Evolutionary conservation across 1,139 yeast genomes (phyloP).

Genomic region (Pichia sp.): DNA sequence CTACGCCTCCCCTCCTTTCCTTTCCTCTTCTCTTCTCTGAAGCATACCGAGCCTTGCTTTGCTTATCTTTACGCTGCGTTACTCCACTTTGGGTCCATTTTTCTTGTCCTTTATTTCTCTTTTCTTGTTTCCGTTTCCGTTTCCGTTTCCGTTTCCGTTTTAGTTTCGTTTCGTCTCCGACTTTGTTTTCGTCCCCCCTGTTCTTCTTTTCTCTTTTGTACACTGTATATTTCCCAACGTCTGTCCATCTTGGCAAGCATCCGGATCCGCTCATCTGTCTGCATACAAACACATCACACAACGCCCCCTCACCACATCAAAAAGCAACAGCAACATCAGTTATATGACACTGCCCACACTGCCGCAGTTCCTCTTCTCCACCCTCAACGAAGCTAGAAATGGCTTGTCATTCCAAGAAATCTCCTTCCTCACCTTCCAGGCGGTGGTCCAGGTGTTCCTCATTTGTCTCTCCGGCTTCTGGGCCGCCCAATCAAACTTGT

Average conservation of each 20-base stretch:
- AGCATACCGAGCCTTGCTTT: not conserved
- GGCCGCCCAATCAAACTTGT: slow-evolving; percentile 58
- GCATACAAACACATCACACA: no score
- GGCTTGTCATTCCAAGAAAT: slow-evolving; percentile 37
- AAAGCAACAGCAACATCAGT: no score
- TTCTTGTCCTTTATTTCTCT: no score
- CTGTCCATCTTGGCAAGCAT: not conserved
- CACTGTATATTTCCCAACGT: not conserved
- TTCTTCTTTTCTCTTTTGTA: not conserved
- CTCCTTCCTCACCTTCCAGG: slow-evolving; percentile 66
- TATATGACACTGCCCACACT: slow-evolving; percentile 5
- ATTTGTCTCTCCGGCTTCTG: slow-evolving; percentile 68
- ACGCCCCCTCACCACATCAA: no score
- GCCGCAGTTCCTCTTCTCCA: slow-evolving; percentile 5
- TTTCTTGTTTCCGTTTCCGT: no score
- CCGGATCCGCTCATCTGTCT: not conserved
- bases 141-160: not conserved
- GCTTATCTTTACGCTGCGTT: not conserved
- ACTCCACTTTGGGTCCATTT: not conserved
- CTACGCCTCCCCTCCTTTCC: no score
- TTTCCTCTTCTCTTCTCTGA: not conserved
- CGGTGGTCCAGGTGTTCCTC: slow-evolving; percentile 71
- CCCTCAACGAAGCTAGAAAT: slow-evolving; percentile 9
- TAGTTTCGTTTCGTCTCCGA: not conserved
- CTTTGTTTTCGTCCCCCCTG: not conserved